These are phyloP conservation scores for Xylaria arbuscula DNA, from an alignment of 2,329 filamentous ascomycete genomes.

Conservation along the genomic window DNA sequence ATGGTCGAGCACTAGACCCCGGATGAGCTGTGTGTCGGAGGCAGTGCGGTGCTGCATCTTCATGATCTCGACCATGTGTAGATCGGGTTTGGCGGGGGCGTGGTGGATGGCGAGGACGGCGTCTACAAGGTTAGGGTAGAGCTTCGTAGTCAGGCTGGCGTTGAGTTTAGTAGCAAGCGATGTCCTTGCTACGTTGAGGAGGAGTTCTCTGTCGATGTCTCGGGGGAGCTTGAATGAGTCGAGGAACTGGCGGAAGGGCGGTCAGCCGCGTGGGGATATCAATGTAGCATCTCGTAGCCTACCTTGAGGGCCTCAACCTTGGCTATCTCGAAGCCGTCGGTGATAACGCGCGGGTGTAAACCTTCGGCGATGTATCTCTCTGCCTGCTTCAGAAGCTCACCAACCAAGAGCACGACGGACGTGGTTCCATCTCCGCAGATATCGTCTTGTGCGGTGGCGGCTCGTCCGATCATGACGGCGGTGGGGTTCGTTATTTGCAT, in stretches of 20 bases:
- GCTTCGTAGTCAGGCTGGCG: constrained; percentile 84
- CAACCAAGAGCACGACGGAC: constrained; percentile 92
- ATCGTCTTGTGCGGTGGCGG: constrained; percentile 97
- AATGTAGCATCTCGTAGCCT: background rate
- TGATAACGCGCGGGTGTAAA: constrained; percentile 95
- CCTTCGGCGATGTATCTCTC: constrained; percentile 96
- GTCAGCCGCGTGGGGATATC: background rate
- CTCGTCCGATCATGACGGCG: constrained; percentile 83
- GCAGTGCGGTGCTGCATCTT: constrained; percentile 99
- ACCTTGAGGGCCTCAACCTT: constrained; percentile 91
- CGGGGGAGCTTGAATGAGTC: constrained; percentile 91
- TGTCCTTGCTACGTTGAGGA: constrained; percentile 92
- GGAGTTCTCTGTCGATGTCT: constrained; percentile 91
- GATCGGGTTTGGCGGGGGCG: constrained; percentile 88
- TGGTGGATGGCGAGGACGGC: constrained; percentile 95
- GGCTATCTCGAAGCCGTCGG: constrained; percentile 96
- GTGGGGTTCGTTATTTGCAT: constrained; percentile 99
- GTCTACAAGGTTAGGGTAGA: constrained; percentile 96
- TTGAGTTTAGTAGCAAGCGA: constrained; percentile 97
- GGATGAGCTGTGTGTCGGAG: constrained; percentile 94
- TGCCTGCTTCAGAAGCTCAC: constrained; percentile 97
- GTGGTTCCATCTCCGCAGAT: constrained; percentile 98
- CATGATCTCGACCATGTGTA: constrained; percentile 99
- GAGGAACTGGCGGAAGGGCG: constrained; percentile 72
- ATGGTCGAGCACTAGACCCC: constrained; percentile 92